Percentiles rank a stretch among this genome's conserved stretches.
Conservation (phyloP, 129 eudicot species). For the Dittrichia graveolens region DNA sequence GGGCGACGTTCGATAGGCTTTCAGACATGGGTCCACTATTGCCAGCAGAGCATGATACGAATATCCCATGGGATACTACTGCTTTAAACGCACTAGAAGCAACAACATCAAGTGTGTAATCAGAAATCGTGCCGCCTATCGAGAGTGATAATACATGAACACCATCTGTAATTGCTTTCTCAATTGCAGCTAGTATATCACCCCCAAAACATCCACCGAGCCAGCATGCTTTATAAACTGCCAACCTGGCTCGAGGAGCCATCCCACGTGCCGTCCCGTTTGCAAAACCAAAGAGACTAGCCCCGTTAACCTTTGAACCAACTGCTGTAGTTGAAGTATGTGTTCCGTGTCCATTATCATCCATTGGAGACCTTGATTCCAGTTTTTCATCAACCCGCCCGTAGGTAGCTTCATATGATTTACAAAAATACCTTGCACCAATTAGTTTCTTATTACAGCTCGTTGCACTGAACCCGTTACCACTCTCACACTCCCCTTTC, state of each 20-base stretch:
- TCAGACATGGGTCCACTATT: conserved; percentile 65
- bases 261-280: conserved; percentile 80
- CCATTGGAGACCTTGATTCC: conserved; percentile 77
- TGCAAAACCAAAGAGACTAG: conserved; percentile 76
- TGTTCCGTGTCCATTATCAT: conserved; percentile 86
- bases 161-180: conserved; percentile 65
- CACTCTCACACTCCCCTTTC: conserved; percentile 73
- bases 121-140: conserved; percentile 53
- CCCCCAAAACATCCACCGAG: conserved; percentile 63
- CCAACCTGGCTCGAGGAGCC: conserved; percentile 70
- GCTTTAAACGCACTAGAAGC: conserved; percentile 75
- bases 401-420: conserved; percentile 64
- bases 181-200: conserved; percentile 81
- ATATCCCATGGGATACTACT: conserved; percentile 48
- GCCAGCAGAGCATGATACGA: conserved; percentile 77
- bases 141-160: conserved; percentile 69
- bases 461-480: conserved; percentile 43
- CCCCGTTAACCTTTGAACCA: conserved; percentile 65
- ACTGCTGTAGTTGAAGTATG: conserved; percentile 81
- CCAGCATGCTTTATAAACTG: conserved; percentile 82
- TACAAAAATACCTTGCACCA: conserved; percentile 71
- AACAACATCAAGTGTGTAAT: conserved; percentile 54
- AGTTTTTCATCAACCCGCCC: conserved; percentile 60
- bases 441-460: conserved; percentile 69
- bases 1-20: conserved; percentile 66